phyloP scores from a whole-genome alignment of 2,329 filamentous ascomycete genomes.

The Hypomyces rosellus region DNA sequence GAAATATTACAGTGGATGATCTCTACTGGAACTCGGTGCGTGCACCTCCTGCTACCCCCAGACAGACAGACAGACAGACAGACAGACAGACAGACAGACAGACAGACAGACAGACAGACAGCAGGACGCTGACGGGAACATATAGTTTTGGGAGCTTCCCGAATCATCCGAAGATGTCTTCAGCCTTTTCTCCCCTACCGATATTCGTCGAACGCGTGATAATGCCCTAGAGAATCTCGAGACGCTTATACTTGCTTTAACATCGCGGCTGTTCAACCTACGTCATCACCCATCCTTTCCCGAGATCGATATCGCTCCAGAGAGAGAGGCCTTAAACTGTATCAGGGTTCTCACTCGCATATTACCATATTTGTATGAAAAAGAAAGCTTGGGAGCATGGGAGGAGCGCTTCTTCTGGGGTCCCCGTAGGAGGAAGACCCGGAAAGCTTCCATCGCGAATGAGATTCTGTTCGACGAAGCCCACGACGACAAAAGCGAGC shows the following conservation, averaged over 20 bases:
- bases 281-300: constrained; percentile 89
- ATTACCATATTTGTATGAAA: constrained; percentile 87
- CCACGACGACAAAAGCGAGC: constrained; percentile 47
- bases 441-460: constrained; percentile 56
- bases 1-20: constrained; percentile 79
- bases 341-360: constrained; percentile 84
- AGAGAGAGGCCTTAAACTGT: constrained; percentile 90
- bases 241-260: constrained; percentile 76
- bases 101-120: background rate
- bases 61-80: no score
- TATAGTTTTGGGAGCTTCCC: constrained; percentile 92
- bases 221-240: constrained; percentile 81
- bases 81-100: background rate
- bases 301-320: constrained; percentile 74
- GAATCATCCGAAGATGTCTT: constrained; percentile 96
- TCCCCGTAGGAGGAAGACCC: constrained; percentile 63
- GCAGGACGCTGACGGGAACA: constrained; percentile 8
- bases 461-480: constrained; percentile 83
- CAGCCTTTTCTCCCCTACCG: constrained; percentile 83
- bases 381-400: constrained; percentile 75
- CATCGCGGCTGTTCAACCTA: constrained; percentile 73
- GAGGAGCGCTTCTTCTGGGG: constrained; percentile 93
- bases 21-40: constrained; percentile 87
- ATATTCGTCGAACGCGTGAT: constrained; percentile 84
- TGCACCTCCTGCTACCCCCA: constrained; percentile 15